Evolutionary conservation across 495 filamentous ascomycete species (phyloP).

Genomic region (Penicillium psychrofluorescens): DNA sequence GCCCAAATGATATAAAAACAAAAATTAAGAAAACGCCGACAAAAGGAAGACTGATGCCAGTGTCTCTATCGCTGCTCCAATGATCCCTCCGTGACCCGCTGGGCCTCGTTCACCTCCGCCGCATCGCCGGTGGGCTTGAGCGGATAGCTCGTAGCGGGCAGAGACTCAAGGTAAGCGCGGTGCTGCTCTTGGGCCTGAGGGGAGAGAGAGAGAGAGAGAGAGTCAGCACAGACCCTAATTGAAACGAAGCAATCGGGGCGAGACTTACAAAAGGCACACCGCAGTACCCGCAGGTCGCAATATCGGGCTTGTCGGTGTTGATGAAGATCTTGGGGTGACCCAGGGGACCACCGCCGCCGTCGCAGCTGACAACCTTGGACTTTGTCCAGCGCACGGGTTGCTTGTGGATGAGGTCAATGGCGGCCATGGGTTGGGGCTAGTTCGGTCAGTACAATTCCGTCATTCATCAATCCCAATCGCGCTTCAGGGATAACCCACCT

Average conservation of each 20-base stretch:
- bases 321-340: conserved; percentile 94
- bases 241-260: neutral
- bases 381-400: conserved; percentile 91
- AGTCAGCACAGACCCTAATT: neutral
- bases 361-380: conserved; percentile 72
- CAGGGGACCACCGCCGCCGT: conserved; percentile 86
- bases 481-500: conserved; percentile 52
- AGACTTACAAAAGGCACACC: conserved; percentile 85
- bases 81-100: conserved; percentile 45
- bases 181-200: conserved; percentile 85
- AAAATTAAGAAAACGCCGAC: conserved; percentile 34
- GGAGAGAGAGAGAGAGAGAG: neutral
- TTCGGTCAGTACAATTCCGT: neutral
- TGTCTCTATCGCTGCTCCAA: conserved; percentile 45
- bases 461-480: conserved; percentile 2
- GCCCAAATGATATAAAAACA: conserved; percentile 18
- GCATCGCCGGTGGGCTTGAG: conserved; percentile 46
- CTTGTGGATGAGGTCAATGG: conserved; percentile 92
- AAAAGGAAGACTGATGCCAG: conserved; percentile 25
- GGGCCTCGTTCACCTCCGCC: conserved; percentile 47
- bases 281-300: conserved; percentile 84
- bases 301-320: conserved; percentile 95
- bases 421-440: conserved; percentile 79
- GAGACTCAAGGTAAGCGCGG: conserved; percentile 69
- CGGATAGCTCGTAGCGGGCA: conserved; percentile 72